phyloP scores from a whole-genome alignment of 768 basidiomycete species.

The Mycena indigotica region DNA sequence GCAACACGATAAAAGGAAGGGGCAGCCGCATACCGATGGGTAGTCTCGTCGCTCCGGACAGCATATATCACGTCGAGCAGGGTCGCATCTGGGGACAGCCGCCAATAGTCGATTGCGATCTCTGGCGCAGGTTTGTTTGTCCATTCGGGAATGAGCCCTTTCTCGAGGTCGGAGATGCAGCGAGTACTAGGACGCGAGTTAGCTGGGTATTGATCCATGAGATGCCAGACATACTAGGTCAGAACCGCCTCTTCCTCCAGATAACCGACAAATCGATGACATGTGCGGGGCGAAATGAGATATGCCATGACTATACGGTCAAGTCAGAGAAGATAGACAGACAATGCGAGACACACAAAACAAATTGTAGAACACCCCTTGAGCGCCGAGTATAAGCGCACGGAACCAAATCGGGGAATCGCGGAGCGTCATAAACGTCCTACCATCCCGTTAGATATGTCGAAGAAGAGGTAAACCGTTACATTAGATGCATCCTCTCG shows the following conservation, averaged over 20 bases:
- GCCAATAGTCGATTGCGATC: constrained; percentile 97
- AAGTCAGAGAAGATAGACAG: constrained; percentile 10
- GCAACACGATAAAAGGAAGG: constrained; percentile 30
- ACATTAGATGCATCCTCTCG: constrained; percentile 96
- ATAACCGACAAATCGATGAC: constrained; percentile 90
- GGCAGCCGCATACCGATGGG: constrained; percentile 90
- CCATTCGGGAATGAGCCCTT: constrained; percentile 82
- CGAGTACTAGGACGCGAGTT: constrained; percentile 56
- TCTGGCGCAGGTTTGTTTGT: constrained; percentile 72
- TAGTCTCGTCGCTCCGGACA: constrained; percentile 90
- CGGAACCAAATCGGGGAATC: constrained; percentile 83
- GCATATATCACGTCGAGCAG: constrained; percentile 89
- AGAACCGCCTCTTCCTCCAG: constrained; percentile 94
- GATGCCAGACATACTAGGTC: constrained; percentile 83
- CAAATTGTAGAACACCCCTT: constrained; percentile 88
- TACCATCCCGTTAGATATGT: constrained; percentile 32
- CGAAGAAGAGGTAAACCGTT: constrained; percentile 21
- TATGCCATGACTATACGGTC: constrained; percentile 66
- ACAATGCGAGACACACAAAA: constrained; percentile 62
- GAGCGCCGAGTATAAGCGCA: constrained; percentile 80
- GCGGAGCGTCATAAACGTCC: constrained; percentile 94
- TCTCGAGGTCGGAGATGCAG: constrained; percentile 82
- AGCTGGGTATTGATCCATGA: too few species aligned
- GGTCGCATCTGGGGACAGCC: constrained; percentile 69
- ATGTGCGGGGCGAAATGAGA: constrained; percentile 69